phyloP scores from a whole-genome alignment of 2,329 filamentous ascomycete species.

The Ceratocystiopsis brevicomis region DNA sequence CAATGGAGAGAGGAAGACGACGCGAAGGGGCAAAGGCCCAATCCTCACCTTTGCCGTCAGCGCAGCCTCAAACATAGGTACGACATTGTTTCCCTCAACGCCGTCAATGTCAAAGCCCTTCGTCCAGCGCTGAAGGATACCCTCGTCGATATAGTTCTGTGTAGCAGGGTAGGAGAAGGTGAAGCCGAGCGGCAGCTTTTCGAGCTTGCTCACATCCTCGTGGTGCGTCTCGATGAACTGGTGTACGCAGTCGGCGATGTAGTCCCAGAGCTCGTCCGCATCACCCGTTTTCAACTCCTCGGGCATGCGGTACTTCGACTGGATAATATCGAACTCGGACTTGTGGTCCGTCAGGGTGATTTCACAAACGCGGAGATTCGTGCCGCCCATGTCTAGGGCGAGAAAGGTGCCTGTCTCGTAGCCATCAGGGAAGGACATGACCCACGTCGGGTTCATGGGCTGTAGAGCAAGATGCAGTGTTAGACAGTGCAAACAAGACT shows the following conservation, averaged over 20 bases:
- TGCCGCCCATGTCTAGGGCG: slow-evolving; percentile 89
- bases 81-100: slow-evolving; percentile 79
- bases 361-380: slow-evolving; percentile 86
- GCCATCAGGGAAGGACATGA: slow-evolving; percentile 74
- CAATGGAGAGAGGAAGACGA: no score
- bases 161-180: slow-evolving; percentile 93
- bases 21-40: no score
- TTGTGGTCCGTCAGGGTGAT: slow-evolving; percentile 74
- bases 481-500: no score
- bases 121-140: slow-evolving; percentile 85
- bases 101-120: slow-evolving; percentile 92
- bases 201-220: slow-evolving; percentile 40
- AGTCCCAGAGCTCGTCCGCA: slow-evolving; percentile 79
- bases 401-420: slow-evolving; percentile 75
- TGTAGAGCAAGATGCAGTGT: slow-evolving; percentile 16
- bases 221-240: slow-evolving; percentile 83
- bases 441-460: slow-evolving; percentile 98
- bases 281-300: slow-evolving; percentile 77
- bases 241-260: slow-evolving; percentile 79
- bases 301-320: slow-evolving; percentile 91
- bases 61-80: slow-evolving; percentile 69
- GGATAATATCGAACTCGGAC: slow-evolving; percentile 83
- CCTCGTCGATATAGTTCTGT: slow-evolving; percentile 84
- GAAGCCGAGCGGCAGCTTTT: slow-evolving; percentile 66
- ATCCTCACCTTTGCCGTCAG: slow-evolving; percentile 29